Evolutionary conservation across 345 rosid genomes (phyloP), one percentile per base, ranked within the genome.

Genomic region (Orychophragmus violaceus): DNA sequence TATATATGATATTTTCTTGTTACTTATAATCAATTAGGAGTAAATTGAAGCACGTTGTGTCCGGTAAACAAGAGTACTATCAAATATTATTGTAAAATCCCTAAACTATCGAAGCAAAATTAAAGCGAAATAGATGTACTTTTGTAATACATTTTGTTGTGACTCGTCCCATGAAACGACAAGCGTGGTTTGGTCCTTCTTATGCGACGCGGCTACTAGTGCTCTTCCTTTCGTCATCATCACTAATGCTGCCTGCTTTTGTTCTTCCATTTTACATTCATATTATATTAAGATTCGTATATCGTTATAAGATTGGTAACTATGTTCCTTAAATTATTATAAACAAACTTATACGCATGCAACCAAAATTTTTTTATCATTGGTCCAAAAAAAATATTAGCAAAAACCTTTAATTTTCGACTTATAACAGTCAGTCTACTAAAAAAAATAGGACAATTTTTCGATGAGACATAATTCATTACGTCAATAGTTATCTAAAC

Each of bases 121-220:
- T n/a, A n/a, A n/a, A n/a, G n/a, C 48, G 18, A 72, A 57, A 49
- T 13, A 41, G 13, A 57, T 35, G 52, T 37, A 28, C 41, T 29
- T 59, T 39, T 39, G 25, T 29, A 4, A 65, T 25, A 39, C 18
- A 55, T 18, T 39, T 57, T 8, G 36, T 42, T 37, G 62, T 71
- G 50, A 63, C 27, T 71, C 32, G 76, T 64, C 65, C 46, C 53
- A 64, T 64, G 70, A 64, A 64, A 72, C 70, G 76, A 72, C 76
- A 72, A 64, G 64, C 65, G 54, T 56, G 21, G 70, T 72, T 72
- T 64, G 70, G 76, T 64, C 70, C 64, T 64, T 64, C 58, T 18
- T 50, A 39, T 58, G 77, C 66, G 77, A 72, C 71, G 77, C 71
- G 77, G 71, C 77, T 29, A 65, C 77, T 50, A 59, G 71, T 72